These are phyloP conservation scores for Perkinsus olseni DNA, from an alignment of 169 alveolate genomes.

Conservation along the genomic window DNA sequence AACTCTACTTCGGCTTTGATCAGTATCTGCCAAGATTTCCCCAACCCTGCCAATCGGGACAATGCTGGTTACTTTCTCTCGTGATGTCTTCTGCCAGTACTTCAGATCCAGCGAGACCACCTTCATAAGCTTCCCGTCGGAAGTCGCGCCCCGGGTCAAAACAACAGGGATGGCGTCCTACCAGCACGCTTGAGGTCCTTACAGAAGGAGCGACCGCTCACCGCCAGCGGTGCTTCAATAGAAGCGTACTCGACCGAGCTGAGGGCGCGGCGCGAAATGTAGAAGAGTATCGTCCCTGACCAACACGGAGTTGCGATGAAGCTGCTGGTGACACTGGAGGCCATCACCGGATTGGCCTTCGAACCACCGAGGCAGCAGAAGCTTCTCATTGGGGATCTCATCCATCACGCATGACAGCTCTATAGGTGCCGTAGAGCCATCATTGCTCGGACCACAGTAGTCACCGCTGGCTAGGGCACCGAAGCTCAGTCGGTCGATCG, in stretches of 20 bases:
- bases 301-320: neutral
- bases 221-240: neutral
- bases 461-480: neutral
- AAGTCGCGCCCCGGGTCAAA: neutral
- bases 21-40: neutral
- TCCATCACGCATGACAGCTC: neutral
- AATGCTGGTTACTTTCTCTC: neutral
- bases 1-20: neutral
- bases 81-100: conserved; percentile 10
- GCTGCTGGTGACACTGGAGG: too few relatives aligned
- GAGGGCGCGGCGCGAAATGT: neutral
- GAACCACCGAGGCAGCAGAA: conserved; percentile 2
- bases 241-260: neutral
- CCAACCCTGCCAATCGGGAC: neutral
- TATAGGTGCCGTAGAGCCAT: neutral
- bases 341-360: neutral
- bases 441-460: neutral
- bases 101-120: neutral
- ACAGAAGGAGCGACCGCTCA: too few relatives aligned
- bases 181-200: too few relatives aligned
- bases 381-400: conserved; percentile 6
- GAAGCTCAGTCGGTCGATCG: neutral
- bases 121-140: neutral
- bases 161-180: neutral
- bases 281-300: neutral